Evolutionary conservation across 2,329 filamentous ascomycete species (phyloP).

Genomic region (Penicillium sp.): DNA sequence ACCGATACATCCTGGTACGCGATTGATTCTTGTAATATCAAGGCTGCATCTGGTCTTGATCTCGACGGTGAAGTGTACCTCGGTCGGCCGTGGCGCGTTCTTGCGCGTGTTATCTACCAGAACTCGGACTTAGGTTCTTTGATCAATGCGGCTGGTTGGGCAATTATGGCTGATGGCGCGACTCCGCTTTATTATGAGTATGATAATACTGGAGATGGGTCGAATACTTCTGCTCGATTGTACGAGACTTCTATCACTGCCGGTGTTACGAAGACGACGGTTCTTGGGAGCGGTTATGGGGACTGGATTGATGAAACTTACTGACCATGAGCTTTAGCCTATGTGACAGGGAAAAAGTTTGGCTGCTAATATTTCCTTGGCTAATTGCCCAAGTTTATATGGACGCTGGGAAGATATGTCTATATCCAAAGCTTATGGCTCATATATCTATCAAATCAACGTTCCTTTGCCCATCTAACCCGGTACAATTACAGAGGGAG

Average conservation of each 20-base stretch:
- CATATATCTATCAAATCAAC: too few species aligned
- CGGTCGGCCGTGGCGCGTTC: slow-evolving; percentile 35
- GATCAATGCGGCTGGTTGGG: slow-evolving; percentile 35
- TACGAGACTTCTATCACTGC: slow-evolving; percentile 25
- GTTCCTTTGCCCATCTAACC: too few species aligned
- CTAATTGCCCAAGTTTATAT: too few species aligned
- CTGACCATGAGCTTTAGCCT: not conserved
- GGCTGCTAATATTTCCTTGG: not conserved
- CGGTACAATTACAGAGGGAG: too few species aligned
- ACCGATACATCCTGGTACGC: slow-evolving; percentile 33
- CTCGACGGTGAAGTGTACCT: slow-evolving; percentile 30
- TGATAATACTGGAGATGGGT: slow-evolving; percentile 28
- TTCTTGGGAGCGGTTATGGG: slow-evolving; percentile 23
- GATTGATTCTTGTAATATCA: slow-evolving; percentile 30
- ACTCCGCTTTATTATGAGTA: slow-evolving; percentile 35
- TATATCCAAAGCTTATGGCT: too few species aligned
- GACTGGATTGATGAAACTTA: slow-evolving; percentile 21
- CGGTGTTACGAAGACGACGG: slow-evolving; percentile 27
- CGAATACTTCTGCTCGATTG: slow-evolving; percentile 17
- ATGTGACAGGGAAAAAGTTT: not conserved
- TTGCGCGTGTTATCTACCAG: slow-evolving; percentile 38
- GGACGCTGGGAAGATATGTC: too few species aligned
- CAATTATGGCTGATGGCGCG: slow-evolving; percentile 30
- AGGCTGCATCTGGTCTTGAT: slow-evolving; percentile 18
- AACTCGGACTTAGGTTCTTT: slow-evolving; percentile 28